Base-by-base conservation (phyloP, 129 eudicot species). In the Artemisia annua region DNA sequence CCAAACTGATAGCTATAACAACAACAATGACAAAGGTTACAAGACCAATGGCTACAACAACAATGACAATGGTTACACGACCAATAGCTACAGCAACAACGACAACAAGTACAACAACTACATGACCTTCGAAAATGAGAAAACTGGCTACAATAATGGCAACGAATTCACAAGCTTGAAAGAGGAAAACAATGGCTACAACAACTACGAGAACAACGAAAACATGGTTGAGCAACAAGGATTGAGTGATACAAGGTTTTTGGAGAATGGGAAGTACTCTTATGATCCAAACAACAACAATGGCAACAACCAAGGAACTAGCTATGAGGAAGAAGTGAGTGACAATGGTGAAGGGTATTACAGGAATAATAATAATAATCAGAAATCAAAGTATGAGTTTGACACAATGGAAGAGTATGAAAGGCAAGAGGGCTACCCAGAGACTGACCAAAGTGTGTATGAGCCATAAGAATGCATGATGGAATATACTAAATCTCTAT, bases 361-460 rank as follows among this genome's bases (percentile, higher is more conserved):
- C 55, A 80, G 60, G 66, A 73, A 78, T 10, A 79, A 52, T 54
- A 73, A 78, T 10, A 79, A 52, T 54, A 67, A 78, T 35, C 59
- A 80, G 35, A 79, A 69, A 44, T 79, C 88, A 19, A 78, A 82
- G 16, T 85, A 82, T 76, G 89, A 79, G 74, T 91, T 88, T 67
- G 87, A 91, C 51, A 72, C 93, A 35, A 88, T 88, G 91, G 93
- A 86, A 64, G 93, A 88, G 83, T 85, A 81, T 58, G 96, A 86
- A 71, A 91, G 79, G 78, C 86, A 88, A 50, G 64, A 83, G 19
- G 93, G 85, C 24, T 86, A 84, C 70, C 66, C 73, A 73, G 55
- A 62, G 39, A 30, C 16, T 63, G 32, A 69, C 4, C 82, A 64
- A 51, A 54, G 62, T 44, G 73, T 32, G 11, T 77, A 52, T 61